phyloP scores from a whole-genome alignment of 1,284 basidiomycete species.

The Cutaneotrichosporon cavernicola region DNA sequence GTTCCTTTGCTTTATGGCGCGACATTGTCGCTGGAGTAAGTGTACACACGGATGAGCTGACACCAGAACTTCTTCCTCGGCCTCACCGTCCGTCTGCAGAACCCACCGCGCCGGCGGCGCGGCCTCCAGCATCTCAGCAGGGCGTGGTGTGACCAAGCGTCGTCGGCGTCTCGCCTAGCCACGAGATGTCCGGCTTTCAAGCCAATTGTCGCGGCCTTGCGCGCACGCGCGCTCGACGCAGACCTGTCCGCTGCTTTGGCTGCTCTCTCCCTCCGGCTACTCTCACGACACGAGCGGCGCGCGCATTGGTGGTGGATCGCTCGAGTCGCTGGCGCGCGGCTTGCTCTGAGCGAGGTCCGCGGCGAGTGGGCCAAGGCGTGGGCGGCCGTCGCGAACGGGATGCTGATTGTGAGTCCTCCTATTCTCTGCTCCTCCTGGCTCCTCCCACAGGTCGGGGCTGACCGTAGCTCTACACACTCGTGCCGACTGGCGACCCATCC shows the following conservation, averaged over 20 bases:
- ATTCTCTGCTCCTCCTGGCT: too few relatives aligned
- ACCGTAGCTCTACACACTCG: slow-evolving; percentile 25
- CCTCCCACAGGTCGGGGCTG: background rate
- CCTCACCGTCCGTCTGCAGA: slow-evolving; percentile 24
- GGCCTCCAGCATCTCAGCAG: slow-evolving; percentile 28
- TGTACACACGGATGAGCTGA: slow-evolving; percentile 2
- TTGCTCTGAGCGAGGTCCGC: slow-evolving; percentile 5
- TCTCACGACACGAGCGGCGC: slow-evolving; percentile 28
- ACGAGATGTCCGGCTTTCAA: slow-evolving; percentile 6
- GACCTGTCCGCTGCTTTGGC: slow-evolving; percentile 37
- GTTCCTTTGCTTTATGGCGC: slow-evolving; percentile 28
- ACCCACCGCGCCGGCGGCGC: slow-evolving; percentile 38
- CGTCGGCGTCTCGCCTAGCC: slow-evolving; percentile 24
- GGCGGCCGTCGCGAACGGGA: slow-evolving; percentile 27
- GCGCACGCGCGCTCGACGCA: slow-evolving; percentile 39
- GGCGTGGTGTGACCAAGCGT: slow-evolving; percentile 37
- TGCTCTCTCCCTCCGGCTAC: slow-evolving; percentile 31
- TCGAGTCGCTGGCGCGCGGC: slow-evolving; percentile 9
- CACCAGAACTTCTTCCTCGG: slow-evolving; percentile 21
- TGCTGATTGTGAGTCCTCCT: slow-evolving; percentile 34
- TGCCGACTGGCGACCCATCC: slow-evolving; percentile 14
- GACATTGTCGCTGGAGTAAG: slow-evolving; percentile 38
- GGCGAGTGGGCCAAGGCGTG: slow-evolving; percentile 30
- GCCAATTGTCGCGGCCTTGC: slow-evolving; percentile 18
- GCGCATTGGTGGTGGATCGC: slow-evolving; percentile 45